Evolutionary conservation across 2,329 filamentous ascomycete genomes (phyloP), one percentile per base, ranked within the genome.

Genomic region (Pyrenophora teres): DNA sequence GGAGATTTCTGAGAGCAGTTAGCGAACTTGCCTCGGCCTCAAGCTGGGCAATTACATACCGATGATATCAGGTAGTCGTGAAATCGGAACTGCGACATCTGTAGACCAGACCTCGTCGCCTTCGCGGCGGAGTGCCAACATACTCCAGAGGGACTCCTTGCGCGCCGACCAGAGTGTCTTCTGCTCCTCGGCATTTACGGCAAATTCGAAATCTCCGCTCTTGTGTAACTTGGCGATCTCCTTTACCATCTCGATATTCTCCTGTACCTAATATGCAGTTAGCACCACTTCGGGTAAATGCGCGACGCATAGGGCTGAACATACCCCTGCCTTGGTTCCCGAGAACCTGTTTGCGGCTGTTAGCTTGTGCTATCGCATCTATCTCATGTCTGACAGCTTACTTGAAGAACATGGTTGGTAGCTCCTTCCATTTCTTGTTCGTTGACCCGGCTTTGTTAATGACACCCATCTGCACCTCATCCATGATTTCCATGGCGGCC

Each of bases 381-480:
- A 39, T 36, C 38, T 15, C 21, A n/a, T 21, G 31, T 33, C 39
- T 33, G 27, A 39, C 15, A 40, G 13, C 66, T 71, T 52, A 90
- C 74, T 92, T 92, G 81, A 93, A 91, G 72, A 93, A 92, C 10
- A 93, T 80, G 1, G 89, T 92, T 0, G 89, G 89, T 47, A 81
- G 74, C 72, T 92, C 89, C 62, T 87, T 82, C 89, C 89, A 93
- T 37, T 83, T 82, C 13, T 85, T 86, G 6, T 83, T 81, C 0
- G 88, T 91, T 3, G 84, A 84, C 1, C 88, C 87, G 9, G 87
- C 83, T 46, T 86, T 79, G 74, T 94, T 94, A 67, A 94, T 86
- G 0, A 93, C 88, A 57, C 80, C 82, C 90, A 94, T 94, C 73
- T 92, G 89, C 3, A 93, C 87, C 51, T 94, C 90, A 67, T 94